A percentile compares a stretch with the other conserved stretches of the same genome.
These are phyloP conservation scores for Kwoniella europaea DNA, from an alignment of 768 basidiomycete species.

Conservation along the genomic window DNA sequence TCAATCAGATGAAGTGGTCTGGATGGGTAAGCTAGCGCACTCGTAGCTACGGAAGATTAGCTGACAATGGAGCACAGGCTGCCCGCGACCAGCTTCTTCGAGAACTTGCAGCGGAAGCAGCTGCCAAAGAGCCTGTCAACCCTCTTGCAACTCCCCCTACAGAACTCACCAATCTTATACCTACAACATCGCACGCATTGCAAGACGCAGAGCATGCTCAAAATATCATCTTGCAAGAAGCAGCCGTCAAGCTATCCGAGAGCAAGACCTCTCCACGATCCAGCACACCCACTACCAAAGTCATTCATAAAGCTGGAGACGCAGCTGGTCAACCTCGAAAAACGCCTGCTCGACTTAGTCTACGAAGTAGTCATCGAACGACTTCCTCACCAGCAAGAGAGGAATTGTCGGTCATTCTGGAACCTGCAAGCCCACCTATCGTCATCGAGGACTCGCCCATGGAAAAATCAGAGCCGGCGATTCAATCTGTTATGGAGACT, in stretches of 20 bases:
- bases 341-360: constrained; percentile 22
- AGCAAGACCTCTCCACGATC: background rate
- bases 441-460: background rate
- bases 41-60: background rate
- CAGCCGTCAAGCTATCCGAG: background rate
- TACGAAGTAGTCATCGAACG: background rate
- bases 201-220: constrained; percentile 5
- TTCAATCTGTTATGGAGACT: background rate
- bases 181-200: background rate
- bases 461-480: background rate
- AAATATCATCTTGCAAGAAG: background rate
- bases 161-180: constrained; percentile 21
- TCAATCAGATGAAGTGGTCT: constrained; percentile 55
- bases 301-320: constrained; percentile 33
- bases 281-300: background rate
- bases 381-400: background rate
- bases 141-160: constrained; percentile 45
- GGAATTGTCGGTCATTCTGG: background rate
- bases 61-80: constrained; percentile 28
- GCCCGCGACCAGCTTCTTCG: constrained; percentile 39
- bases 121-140: constrained; percentile 21
- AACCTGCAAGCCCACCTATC: constrained; percentile 4
- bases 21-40: constrained; percentile 43
- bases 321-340: constrained; percentile 53
- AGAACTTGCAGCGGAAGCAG: constrained; percentile 29